Conservation (phyloP, 2,329 filamentous ascomycete species). For the Talaromyces sp. region DNA sequence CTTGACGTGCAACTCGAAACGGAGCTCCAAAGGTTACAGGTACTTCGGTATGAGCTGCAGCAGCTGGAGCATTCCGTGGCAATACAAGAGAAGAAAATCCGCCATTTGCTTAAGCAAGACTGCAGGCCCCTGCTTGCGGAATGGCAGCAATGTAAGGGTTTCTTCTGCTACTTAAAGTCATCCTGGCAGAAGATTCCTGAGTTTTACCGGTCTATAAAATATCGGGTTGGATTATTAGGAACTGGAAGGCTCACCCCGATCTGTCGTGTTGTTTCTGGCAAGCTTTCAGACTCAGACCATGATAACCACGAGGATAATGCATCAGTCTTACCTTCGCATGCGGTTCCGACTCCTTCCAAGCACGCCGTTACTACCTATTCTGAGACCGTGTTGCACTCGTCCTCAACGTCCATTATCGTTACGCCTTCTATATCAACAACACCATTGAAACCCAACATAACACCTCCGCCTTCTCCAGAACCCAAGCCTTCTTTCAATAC, state of each 20-base stretch:
- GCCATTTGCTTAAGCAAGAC: slow-evolving; percentile 24
- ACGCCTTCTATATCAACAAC: background rate
- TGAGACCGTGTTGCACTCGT: background rate
- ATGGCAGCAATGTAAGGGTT: slow-evolving; percentile 21
- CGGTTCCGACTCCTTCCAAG: background rate
- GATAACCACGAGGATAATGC: background rate
- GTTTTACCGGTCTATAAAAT: slow-evolving; percentile 23
- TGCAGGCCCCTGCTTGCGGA: slow-evolving; percentile 22
- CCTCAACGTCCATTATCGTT: background rate
- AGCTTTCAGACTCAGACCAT: background rate
- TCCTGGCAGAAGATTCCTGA: slow-evolving; percentile 27
- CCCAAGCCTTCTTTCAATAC: background rate
- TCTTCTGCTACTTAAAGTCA: slow-evolving; percentile 28
- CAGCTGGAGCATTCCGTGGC: slow-evolving; percentile 23
- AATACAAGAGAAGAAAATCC: slow-evolving; percentile 24
- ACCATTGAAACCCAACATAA: background rate
- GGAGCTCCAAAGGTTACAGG: slow-evolving; percentile 24
- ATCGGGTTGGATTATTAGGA: slow-evolving; percentile 24
- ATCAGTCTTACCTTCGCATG: background rate
- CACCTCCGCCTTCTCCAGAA: background rate
- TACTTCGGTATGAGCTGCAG: slow-evolving; percentile 22
- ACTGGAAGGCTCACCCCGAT: slow-evolving; percentile 12
- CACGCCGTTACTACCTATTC: background rate
- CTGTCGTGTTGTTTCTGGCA: background rate
- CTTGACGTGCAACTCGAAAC: slow-evolving; percentile 17